Percentiles rank a stretch among this genome's conserved stretches.
Conservation (phyloP, 345 rosid genomes). For the Turnera subulata region DNA sequence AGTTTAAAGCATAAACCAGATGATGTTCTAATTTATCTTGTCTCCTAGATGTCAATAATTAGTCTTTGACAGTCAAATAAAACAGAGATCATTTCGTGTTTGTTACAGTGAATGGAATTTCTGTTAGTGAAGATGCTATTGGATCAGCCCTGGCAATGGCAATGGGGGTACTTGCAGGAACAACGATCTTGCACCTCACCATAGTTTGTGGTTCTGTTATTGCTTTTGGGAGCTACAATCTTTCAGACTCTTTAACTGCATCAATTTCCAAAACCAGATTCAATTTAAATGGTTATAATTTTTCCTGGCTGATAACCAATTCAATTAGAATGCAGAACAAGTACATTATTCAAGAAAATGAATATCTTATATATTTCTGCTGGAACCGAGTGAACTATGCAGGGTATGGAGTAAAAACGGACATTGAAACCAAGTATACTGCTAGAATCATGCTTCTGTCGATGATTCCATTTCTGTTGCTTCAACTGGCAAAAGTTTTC, state of each 20-base stretch:
- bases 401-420: conserved; percentile 48
- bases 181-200: conserved; percentile 39
- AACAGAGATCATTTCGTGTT: neutral
- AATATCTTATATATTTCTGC: too few species aligned
- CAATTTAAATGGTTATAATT: conserved; percentile 27
- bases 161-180: conserved; percentile 48
- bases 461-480: conserved; percentile 40
- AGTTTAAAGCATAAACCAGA: too few species aligned
- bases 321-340: too few species aligned
- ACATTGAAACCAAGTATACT: conserved; percentile 26
- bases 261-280: conserved; percentile 15
- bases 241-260: conserved; percentile 17
- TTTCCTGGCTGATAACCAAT: too few species aligned
- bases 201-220: conserved; percentile 41
- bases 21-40: too few species aligned
- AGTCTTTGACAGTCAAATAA: too few species aligned
- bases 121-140: conserved; percentile 23
- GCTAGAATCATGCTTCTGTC: conserved; percentile 37
- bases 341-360: too few species aligned
- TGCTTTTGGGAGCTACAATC: conserved; percentile 39
- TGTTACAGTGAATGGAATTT: conserved; percentile 27
- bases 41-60: too few species aligned
- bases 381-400: neutral
- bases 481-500: conserved; percentile 33
- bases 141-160: conserved; percentile 30